Evolutionary conservation across 345 rosid species (phyloP), one percentile per base, ranked within the genome.

Genomic region (Eucalyptus decipiens): DNA sequence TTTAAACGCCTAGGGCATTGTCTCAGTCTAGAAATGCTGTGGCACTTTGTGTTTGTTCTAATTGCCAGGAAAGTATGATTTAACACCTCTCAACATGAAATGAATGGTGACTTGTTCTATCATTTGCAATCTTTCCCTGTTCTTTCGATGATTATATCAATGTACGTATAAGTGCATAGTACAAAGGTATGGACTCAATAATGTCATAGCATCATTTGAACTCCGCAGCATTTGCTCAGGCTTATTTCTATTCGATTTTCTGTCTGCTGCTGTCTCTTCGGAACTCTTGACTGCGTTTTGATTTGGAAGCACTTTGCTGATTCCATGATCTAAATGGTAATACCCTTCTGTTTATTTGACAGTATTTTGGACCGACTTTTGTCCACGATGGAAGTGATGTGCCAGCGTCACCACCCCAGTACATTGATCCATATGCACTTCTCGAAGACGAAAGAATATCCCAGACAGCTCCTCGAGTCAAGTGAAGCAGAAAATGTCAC

Each of bases 371-470:
- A 89, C 60, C 95, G 34, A 88, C 92, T 86, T 98, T 98, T 54
- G 89, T 98, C 50, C 99, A 97, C 16, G 97, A 95, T 6, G 98
- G 88, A 81, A 94, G 92, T 90, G n/a, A 89, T 13, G 86, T 81
- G 14, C 86, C 93, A 4, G 24, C 88, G 28, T 91, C 96, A 6
- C 92, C 94, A 11, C 97, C 97, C 45, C 96, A 89, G 43, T 96
- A 95, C 65, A 88, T 94, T 5, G 97, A 98, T 92, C 99, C 99
- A 6, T 96, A 95, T 88, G 88, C 94, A 26, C 96, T 98, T 11
- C 91, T 98, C 91, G 97, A 97, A 91, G 99, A 98, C 67, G 96
- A 98, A 93, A 95, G 98, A 90, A 95, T 97, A 30, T 95, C 98
- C 58, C 94, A 93, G 90, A 94, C 91, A n/a, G 92, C 95, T 80